Evolutionary conservation across 2,329 filamentous ascomycete genomes (phyloP).

Genomic region (Acrodontium crateriforme): DNA sequence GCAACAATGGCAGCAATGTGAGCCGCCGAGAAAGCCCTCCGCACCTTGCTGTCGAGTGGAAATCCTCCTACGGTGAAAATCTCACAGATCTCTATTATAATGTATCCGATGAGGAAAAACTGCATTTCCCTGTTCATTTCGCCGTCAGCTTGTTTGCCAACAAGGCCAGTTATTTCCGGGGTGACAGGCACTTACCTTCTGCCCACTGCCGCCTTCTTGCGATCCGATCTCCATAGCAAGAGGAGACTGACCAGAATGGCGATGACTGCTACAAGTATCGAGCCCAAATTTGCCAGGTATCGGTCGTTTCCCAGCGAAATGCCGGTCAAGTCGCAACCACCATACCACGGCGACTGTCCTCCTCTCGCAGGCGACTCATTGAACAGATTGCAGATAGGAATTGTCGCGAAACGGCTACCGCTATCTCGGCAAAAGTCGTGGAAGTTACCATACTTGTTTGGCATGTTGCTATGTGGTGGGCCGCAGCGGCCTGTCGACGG

Average conservation of each 20-base stretch:
- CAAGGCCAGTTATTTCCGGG: background rate
- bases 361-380: constrained; percentile 26
- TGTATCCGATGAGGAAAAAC: constrained; percentile 74
- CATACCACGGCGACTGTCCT: constrained; percentile 25
- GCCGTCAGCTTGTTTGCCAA: background rate
- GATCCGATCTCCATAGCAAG: constrained; percentile 67
- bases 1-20: constrained; percentile 84
- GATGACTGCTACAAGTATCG: constrained; percentile 67
- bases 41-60: constrained; percentile 54
- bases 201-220: constrained; percentile 86
- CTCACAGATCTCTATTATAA: constrained; percentile 82
- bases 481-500: no score
- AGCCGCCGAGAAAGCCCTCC: constrained; percentile 73
- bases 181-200: constrained; percentile 53
- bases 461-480: no score
- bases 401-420: constrained; percentile 24
- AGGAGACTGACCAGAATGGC: constrained; percentile 56
- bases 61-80: constrained; percentile 93
- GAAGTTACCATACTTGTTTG: constrained; percentile 21
- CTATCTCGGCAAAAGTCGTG: constrained; percentile 37
- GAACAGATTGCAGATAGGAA: constrained; percentile 48
- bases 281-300: constrained; percentile 79
- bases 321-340: constrained; percentile 61
- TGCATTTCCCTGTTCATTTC: constrained; percentile 69
- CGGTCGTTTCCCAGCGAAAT: constrained; percentile 52